These are phyloP conservation scores for Backusella australiensis DNA, from an alignment of 192 early-diverging fungal species.

Conservation along the genomic window DNA sequence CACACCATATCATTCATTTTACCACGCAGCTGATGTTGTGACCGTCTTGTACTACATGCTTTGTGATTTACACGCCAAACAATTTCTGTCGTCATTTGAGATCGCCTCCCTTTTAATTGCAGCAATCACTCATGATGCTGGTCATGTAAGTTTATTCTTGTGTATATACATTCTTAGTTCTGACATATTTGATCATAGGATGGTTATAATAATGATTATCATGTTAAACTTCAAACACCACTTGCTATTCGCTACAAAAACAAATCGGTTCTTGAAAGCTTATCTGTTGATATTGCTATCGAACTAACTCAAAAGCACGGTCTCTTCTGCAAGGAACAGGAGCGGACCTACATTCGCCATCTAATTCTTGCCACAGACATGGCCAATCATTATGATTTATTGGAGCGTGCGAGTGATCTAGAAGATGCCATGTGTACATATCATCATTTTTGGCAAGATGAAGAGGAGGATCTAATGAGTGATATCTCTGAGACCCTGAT, in stretches of 20 bases:
- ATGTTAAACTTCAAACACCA: slow-evolving; percentile 81
- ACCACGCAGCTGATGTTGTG: slow-evolving; percentile 86
- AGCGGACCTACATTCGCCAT: slow-evolving; percentile 33
- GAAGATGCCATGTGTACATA: slow-evolving; percentile 20
- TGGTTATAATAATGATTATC: slow-evolving; percentile 86
- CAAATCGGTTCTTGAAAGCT: slow-evolving; percentile 79
- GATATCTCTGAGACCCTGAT: slow-evolving; percentile 71
- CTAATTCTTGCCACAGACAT: neutral
- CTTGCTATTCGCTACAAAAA: slow-evolving; percentile 70
- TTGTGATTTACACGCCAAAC: slow-evolving; percentile 60
- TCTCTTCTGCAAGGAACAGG: slow-evolving; percentile 43
- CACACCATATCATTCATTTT: slow-evolving; percentile 89
- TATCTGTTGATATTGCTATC: slow-evolving; percentile 70
- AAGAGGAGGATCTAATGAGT: neutral
- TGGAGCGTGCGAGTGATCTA: slow-evolving; percentile 41
- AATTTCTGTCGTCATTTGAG: slow-evolving; percentile 65
- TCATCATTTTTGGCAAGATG: slow-evolving; percentile 63
- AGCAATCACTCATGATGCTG: slow-evolving; percentile 84
- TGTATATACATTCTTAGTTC: neutral
- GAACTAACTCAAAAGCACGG: slow-evolving; percentile 68
- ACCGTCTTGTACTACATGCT: slow-evolving; percentile 79
- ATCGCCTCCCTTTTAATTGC: slow-evolving; percentile 75
- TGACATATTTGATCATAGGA: slow-evolving; percentile 47
- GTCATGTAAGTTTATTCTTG: slow-evolving; percentile 59
- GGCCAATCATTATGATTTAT: slow-evolving; percentile 38